Base-by-base conservation (phyloP, 2,329 filamentous ascomycete genomes). In the Beauveria pseudobassiana region DNA sequence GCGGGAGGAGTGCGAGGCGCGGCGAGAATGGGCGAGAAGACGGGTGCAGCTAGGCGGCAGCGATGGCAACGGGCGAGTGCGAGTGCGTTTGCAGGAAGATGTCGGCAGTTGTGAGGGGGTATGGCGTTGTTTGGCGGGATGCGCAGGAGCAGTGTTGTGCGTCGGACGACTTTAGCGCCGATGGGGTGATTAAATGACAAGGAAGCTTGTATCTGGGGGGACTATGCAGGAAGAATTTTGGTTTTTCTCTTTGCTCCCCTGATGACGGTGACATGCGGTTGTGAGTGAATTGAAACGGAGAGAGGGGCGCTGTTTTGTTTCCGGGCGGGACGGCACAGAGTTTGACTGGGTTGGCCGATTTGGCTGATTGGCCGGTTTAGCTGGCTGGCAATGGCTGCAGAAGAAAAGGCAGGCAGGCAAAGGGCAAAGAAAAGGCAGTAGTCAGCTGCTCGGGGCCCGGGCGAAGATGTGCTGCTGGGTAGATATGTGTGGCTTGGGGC, bases 251-350 rank as follows among this genome's bases (percentile, higher is more conserved):
- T 24, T 34, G 48, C 24, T 59, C 48, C 48, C 34, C 38, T 59
- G 24, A 59, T 59, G 22, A 59, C 12, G n/a, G 56, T 40, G 57
- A 51, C 48, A 34, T 59, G 57, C 24, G 48, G 18, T 59, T 59
- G 57, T 18, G 57, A 45, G 12, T 52, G 57, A 51, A 51, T 59
- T 30, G 57, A 9, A 22, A 28, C 30, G 30, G 42, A 45, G 48
- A 48, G 56, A 52, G 48, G 57, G 57, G 48, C 56, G 22, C 24
- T n/a, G 8, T 51, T 30, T 49, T 51, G 57, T 51, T 52, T 59
- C 34, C 48, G 57, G 57, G 57, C 57, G 57, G 57, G 56, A 42
- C 42, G 45, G 43, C 10, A 45, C 8, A 43, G 26, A 26, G 46
- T 49, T 9, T 26, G 48, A 26, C 28, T 18, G 16, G 46, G 14